These are phyloP conservation scores for Carex parvula DNA, from an alignment of 176 grass and related monocot genomes.

Conservation along the genomic window DNA sequence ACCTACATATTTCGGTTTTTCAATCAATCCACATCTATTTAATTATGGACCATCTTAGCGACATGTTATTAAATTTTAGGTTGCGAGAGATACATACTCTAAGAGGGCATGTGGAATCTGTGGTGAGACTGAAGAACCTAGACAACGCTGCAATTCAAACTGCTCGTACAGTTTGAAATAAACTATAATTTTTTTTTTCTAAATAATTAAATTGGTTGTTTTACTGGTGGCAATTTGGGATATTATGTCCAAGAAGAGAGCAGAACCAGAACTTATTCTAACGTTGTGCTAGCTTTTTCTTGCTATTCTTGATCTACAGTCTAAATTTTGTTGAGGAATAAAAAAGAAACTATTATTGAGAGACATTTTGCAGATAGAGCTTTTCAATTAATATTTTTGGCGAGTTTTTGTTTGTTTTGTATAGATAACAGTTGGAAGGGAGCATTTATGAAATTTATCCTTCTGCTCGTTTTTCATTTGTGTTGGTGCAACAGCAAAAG, in stretches of 20 bases:
- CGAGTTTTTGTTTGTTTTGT: not conserved
- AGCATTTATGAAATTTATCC: not conserved
- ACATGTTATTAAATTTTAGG: conserved; percentile 24
- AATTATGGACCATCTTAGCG: not conserved
- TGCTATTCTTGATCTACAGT: not conserved
- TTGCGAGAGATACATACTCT: conserved; percentile 46
- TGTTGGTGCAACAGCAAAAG: not conserved
- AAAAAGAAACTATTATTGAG: not conserved
- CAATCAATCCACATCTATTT: not conserved
- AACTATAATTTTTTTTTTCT: not conserved
- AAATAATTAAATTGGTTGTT: conserved; percentile 14
- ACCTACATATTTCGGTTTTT: not conserved
- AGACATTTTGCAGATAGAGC: not conserved
- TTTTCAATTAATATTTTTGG: not conserved
- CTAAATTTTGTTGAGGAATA: not conserved
- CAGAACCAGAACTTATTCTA: not conserved
- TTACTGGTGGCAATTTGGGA: not conserved
- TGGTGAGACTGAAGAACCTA: conserved; percentile 50
- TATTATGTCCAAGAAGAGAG: not conserved
- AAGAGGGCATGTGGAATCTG: conserved; percentile 48
- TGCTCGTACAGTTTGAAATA: conserved; percentile 43
- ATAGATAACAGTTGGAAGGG: not conserved
- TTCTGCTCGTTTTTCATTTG: not conserved
- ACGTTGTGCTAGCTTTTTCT: not conserved
- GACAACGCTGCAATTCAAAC: conserved; percentile 25